A percentile compares a stretch with the other conserved stretches of the same genome.
Conservation (phyloP, 371 early-diverging fungal species). For the Lichtheimia ramosa region DNA sequence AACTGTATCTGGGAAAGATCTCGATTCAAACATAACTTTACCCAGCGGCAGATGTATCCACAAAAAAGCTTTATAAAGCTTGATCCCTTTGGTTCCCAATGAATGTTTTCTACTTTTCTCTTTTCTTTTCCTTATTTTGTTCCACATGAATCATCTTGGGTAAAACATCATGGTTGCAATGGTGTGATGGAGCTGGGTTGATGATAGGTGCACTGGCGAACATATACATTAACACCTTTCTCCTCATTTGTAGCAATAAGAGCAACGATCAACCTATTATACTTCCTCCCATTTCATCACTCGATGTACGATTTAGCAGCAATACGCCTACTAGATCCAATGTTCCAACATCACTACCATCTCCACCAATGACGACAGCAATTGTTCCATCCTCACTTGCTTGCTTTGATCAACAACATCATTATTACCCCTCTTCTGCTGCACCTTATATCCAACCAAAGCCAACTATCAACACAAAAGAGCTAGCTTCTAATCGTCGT, state of each 20-base stretch:
- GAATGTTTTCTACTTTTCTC: conserved; percentile 2
- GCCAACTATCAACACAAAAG: not conserved
- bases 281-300: conserved; percentile 13
- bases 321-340: not conserved
- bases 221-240: not conserved
- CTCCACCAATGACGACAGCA: conserved; percentile 3
- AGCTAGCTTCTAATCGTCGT: conserved; percentile 1
- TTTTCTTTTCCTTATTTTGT: conserved; percentile 3
- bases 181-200: conserved; percentile 3
- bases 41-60: too few species aligned
- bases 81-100: too few species aligned
- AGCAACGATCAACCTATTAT: not conserved
- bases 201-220: not conserved
- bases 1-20: conserved; percentile 8
- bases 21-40: conserved; percentile 1
- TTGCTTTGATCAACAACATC: conserved; percentile 2
- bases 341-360: conserved; percentile 11
- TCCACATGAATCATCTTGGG: not conserved
- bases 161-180: not conserved
- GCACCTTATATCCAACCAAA: conserved; percentile 2
- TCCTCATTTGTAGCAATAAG: too few species aligned
- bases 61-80: too few species aligned
- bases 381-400: not conserved
- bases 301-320: not conserved
- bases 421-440: not conserved